Evolutionary conservation across 805 yeast genomes (phyloP).

Genomic region (Maudiozyma turicensis): DNA sequence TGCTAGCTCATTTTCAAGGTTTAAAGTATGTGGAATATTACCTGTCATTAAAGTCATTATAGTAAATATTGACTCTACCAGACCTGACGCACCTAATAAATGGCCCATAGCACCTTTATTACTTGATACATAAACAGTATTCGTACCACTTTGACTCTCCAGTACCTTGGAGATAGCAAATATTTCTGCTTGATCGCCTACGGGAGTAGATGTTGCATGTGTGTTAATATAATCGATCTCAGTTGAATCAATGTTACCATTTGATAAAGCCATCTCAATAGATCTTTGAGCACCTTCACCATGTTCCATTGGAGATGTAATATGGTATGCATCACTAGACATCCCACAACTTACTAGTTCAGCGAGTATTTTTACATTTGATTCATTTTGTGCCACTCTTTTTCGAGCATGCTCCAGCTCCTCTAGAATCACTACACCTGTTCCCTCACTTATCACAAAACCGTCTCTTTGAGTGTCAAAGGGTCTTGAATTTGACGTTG

Average conservation of each 20-base stretch:
- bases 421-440: slow-evolving; percentile 74
- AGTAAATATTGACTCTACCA: slow-evolving; percentile 82
- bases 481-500: slow-evolving; percentile 67
- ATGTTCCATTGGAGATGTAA: slow-evolving; percentile 77
- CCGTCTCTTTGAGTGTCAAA: slow-evolving; percentile 75
- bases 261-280: slow-evolving; percentile 63
- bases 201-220: slow-evolving; percentile 86
- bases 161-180: slow-evolving; percentile 45
- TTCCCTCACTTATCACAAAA: slow-evolving; percentile 89
- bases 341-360: slow-evolving; percentile 84
- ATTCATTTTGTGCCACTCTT: slow-evolving; percentile 18
- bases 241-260: slow-evolving; percentile 37
- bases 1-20: slow-evolving; percentile 35
- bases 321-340: slow-evolving; percentile 85
- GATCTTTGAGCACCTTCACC: slow-evolving; percentile 82
- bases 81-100: slow-evolving; percentile 90
- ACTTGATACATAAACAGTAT: slow-evolving; percentile 46
- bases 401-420: slow-evolving; percentile 67
- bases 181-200: slow-evolving; percentile 88
- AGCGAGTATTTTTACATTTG: slow-evolving; percentile 47
- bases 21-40: slow-evolving; percentile 70
- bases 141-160: not conserved
- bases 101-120: slow-evolving; percentile 94
- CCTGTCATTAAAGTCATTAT: slow-evolving; percentile 50
- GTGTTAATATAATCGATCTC: slow-evolving; percentile 79